Conservation (phyloP, 345 rosid genomes). For the Barbarea vulgaris region DNA sequence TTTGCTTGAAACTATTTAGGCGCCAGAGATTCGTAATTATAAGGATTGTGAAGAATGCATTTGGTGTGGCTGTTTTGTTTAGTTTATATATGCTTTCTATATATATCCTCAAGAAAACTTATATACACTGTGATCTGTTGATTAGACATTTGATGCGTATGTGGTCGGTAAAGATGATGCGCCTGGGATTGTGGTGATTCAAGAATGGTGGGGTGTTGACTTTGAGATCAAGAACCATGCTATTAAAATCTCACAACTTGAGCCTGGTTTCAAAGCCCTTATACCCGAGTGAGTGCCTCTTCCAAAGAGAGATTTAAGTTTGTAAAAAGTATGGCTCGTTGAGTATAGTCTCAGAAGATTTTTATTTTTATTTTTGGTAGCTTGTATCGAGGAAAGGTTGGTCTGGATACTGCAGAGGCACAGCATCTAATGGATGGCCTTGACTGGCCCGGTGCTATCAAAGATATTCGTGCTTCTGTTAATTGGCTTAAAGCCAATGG, state of each 20-base stretch:
- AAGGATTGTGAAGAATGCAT: not conserved
- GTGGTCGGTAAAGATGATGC: constrained; percentile 91
- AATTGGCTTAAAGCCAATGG: constrained; percentile 94
- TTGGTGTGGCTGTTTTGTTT: constrained; percentile 1
- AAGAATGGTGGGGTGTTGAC: constrained; percentile 99
- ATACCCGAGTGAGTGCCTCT: constrained; percentile 73
- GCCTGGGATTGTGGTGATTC: constrained; percentile 89
- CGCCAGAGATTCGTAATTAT: not conserved
- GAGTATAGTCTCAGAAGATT: not conserved
- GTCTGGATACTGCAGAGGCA: constrained; percentile 88
- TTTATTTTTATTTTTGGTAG: constrained; percentile 38
- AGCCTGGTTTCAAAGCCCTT: constrained; percentile 80
- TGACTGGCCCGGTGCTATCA: constrained; percentile 93
- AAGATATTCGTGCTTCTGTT: constrained; percentile 83
- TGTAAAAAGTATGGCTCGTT: not conserved
- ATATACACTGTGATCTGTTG: not conserved
- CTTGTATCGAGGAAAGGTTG: constrained; percentile 93
- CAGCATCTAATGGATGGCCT: constrained; percentile 91
- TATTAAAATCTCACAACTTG: constrained; percentile 71
- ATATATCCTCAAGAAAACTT: not conserved
- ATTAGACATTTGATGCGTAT: constrained; percentile 85
- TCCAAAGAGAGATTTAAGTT: not conserved
- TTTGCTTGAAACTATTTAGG: not conserved
- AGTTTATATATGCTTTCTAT: not conserved
- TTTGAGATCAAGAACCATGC: constrained; percentile 96